Percentiles rank a stretch among this genome's conserved stretches.
Evolutionary conservation across 371 early-diverging fungal genomes (phyloP).

Genomic region (Mucor velutinosus): DNA sequence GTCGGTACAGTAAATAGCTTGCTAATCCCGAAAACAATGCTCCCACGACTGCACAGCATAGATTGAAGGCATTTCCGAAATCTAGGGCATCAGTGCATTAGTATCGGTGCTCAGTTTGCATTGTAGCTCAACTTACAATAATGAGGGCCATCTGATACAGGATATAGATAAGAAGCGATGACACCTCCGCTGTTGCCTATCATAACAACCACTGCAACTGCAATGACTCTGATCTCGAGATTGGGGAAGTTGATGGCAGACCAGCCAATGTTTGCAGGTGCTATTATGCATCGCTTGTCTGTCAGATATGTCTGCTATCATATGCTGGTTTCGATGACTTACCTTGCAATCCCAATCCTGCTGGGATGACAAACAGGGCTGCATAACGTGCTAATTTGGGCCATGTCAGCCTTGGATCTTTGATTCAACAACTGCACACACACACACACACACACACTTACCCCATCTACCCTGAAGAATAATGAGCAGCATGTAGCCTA

Average conservation of each 20-base stretch:
- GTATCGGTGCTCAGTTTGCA: background rate
- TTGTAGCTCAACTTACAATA: slow-evolving; percentile 20
- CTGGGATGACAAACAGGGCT: slow-evolving; percentile 21
- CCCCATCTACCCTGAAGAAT: slow-evolving; percentile 31
- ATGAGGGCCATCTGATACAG: slow-evolving; percentile 26
- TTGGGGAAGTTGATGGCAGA: slow-evolving; percentile 38
- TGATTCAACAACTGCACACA: background rate
- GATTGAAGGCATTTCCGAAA: slow-evolving; percentile 30
- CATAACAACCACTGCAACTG: slow-evolving; percentile 44
- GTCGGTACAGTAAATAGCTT: slow-evolving; percentile 25
- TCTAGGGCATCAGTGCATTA: slow-evolving; percentile 3
- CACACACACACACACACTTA: slow-evolving; percentile 1
- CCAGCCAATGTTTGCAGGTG: slow-evolving; percentile 39
- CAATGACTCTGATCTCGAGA: slow-evolving; percentile 33
- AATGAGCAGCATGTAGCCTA: slow-evolving; percentile 28
- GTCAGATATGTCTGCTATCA: background rate
- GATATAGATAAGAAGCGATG: slow-evolving; percentile 41
- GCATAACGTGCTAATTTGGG: slow-evolving; percentile 17
- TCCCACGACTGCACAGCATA: slow-evolving; percentile 12
- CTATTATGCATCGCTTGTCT: background rate
- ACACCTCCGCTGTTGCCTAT: slow-evolving; percentile 42
- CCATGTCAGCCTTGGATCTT: background rate
- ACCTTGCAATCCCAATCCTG: slow-evolving; percentile 35
- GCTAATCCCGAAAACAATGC: slow-evolving; percentile 15
- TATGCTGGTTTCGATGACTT: background rate